Conservation (phyloP, 1,284 basidiomycete genomes). For the Ceratobasidium sp. region DNA sequence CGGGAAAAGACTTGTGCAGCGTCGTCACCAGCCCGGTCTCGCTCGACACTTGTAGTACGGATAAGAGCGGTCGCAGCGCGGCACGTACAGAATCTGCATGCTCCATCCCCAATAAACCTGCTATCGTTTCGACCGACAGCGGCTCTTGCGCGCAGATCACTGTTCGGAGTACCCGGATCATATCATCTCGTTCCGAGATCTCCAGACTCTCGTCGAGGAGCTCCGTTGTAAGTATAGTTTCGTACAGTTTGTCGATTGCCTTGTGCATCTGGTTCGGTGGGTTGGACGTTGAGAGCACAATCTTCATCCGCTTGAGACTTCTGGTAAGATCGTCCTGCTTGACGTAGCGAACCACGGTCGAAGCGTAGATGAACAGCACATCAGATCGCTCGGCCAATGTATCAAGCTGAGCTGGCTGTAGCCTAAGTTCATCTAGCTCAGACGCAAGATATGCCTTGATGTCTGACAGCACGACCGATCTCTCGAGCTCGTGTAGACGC, state of each 20-base stretch:
- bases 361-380: slow-evolving; percentile 24
- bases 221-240: background rate
- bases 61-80: background rate
- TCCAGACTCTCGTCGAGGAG: background rate
- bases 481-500: background rate
- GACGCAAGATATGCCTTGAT: background rate
- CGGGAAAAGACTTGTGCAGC: slow-evolving; percentile 6
- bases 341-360: slow-evolving; percentile 12
- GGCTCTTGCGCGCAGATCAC: slow-evolving; percentile 20
- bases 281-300: background rate
- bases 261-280: background rate
- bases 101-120: background rate
- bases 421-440: background rate
- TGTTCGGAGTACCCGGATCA: background rate
- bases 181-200: background rate
- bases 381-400: background rate
- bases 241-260: background rate
- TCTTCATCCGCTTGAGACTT: background rate
- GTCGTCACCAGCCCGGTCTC: background rate
- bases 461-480: background rate
- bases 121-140: background rate
- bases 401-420: background rate
- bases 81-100: background rate
- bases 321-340: background rate
- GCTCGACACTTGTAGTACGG: slow-evolving; percentile 3